Evolutionary conservation across 768 basidiomycete species (phyloP).

Genomic region (Sutorius australiensis): DNA sequence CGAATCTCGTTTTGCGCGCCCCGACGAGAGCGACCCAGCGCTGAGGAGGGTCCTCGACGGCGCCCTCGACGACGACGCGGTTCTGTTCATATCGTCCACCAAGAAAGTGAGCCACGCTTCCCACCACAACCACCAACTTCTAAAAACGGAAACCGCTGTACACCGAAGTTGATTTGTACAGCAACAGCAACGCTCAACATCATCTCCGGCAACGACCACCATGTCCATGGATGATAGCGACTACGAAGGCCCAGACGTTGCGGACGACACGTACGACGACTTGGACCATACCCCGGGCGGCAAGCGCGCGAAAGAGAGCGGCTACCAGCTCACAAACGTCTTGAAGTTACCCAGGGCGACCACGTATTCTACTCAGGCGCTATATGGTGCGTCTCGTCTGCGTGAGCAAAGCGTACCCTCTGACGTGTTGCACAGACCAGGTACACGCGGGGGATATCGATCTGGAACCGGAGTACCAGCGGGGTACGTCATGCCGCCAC

Average conservation of each 20-base stretch:
- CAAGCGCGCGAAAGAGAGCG: slow-evolving; percentile 7
- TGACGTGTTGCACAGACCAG: slow-evolving; percentile 45
- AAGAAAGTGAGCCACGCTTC: not conserved
- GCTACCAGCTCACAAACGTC: slow-evolving; percentile 39
- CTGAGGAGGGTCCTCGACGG: slow-evolving; percentile 3
- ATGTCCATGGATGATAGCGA: slow-evolving; percentile 20
- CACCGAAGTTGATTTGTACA: not conserved
- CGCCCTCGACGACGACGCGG: slow-evolving; percentile 12
- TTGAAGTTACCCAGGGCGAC: slow-evolving; percentile 56
- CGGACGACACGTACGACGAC: slow-evolving; percentile 19
- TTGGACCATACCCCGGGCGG: not conserved
- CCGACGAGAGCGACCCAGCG: slow-evolving; percentile 9
- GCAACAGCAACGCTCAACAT: slow-evolving; percentile 1
- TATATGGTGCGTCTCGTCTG: slow-evolving; percentile 41
- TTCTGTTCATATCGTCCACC: slow-evolving; percentile 8
- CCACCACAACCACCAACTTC: not conserved
- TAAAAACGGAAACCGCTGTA: slow-evolving; percentile 3
- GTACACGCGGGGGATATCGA: slow-evolving; percentile 61
- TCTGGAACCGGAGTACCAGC: slow-evolving; percentile 75
- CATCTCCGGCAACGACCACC: not conserved
- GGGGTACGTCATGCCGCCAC: slow-evolving; percentile 43
- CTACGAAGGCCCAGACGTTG: slow-evolving; percentile 13
- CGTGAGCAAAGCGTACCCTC: not conserved
- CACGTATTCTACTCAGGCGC: slow-evolving; percentile 58
- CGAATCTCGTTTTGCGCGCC: slow-evolving; percentile 54